A percentile compares a stretch with the other conserved stretches of the same genome.
Evolutionary conservation across 495 filamentous ascomycete genomes (phyloP).

Genomic region (Podospora sp.): DNA sequence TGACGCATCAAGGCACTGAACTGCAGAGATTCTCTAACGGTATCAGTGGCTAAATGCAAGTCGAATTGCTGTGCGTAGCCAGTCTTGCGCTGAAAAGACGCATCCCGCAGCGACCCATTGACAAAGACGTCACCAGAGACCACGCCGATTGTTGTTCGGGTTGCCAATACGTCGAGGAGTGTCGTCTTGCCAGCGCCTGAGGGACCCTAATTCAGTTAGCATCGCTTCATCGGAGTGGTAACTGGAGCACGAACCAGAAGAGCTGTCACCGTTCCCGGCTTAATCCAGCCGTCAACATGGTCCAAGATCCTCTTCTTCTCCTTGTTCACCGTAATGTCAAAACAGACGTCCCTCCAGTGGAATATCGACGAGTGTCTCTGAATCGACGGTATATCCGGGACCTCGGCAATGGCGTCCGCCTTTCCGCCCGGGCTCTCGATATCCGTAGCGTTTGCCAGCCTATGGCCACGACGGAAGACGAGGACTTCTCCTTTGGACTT

Average conservation of each 20-base stretch:
- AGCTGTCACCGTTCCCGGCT: conserved; percentile 75
- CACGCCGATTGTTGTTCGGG: conserved; percentile 68
- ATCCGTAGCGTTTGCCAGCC: conserved; percentile 42
- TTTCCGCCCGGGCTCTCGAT: conserved; percentile 25
- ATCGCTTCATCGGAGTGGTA: conserved; percentile 47
- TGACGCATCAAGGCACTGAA: conserved; percentile 81
- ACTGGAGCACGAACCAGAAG: conserved; percentile 63
- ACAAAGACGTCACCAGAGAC: conserved; percentile 73
- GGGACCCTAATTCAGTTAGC: conserved; percentile 52
- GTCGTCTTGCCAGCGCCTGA: conserved; percentile 77
- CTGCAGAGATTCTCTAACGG: conserved; percentile 76
- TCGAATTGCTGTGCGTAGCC: conserved; percentile 86
- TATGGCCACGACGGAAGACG: conserved; percentile 72
- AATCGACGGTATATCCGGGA: not conserved
- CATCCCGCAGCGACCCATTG: conserved; percentile 65
- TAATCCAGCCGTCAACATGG: conserved; percentile 74
- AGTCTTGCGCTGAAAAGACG: conserved; percentile 72
- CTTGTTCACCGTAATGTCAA: conserved; percentile 73
- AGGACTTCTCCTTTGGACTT: conserved; percentile 81
- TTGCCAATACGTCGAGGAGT: conserved; percentile 64
- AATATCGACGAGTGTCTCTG: conserved; percentile 44
- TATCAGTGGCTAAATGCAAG: conserved; percentile 74
- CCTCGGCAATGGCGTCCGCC: not conserved
- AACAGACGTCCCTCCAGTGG: conserved; percentile 73
- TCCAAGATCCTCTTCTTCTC: conserved; percentile 64